Conservation (phyloP, 169 alveolate species). For the Plasmodium fragile region DNA sequence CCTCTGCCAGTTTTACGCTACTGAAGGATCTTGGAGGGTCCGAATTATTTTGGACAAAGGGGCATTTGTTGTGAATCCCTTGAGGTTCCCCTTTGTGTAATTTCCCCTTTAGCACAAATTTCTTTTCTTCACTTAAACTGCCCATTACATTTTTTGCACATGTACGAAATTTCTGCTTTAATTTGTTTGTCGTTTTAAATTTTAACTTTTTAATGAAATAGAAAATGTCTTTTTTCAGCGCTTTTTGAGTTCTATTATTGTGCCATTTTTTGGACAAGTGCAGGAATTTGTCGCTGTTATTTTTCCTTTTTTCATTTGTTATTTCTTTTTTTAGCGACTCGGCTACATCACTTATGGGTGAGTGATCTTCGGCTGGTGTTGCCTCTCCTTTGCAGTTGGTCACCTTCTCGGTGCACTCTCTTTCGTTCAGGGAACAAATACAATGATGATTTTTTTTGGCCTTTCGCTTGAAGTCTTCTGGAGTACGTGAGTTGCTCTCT, state of each 20-base stretch:
- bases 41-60: background rate
- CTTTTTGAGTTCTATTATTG: background rate
- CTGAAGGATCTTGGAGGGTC: background rate
- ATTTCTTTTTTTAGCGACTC: background rate
- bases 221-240: conserved; percentile 5
- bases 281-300: background rate
- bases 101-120: background rate
- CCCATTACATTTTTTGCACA: background rate
- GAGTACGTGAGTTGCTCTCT: background rate
- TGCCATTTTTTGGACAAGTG: conserved; percentile 15
- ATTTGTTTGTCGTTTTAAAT: background rate
- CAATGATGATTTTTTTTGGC: background rate
- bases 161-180: background rate
- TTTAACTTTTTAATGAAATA: conserved; percentile 20
- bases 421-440: background rate
- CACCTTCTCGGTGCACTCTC: background rate
- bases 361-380: background rate
- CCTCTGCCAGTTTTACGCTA: background rate
- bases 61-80: background rate
- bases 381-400: background rate
- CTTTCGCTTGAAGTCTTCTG: background rate
- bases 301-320: background rate
- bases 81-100: background rate
- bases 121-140: background rate
- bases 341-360: conserved; percentile 6